These are phyloP conservation scores for Thuidium tamariscinum DNA, from an alignment of 225 moss, liverwort and hornwort species.

Conservation along the genomic window DNA sequence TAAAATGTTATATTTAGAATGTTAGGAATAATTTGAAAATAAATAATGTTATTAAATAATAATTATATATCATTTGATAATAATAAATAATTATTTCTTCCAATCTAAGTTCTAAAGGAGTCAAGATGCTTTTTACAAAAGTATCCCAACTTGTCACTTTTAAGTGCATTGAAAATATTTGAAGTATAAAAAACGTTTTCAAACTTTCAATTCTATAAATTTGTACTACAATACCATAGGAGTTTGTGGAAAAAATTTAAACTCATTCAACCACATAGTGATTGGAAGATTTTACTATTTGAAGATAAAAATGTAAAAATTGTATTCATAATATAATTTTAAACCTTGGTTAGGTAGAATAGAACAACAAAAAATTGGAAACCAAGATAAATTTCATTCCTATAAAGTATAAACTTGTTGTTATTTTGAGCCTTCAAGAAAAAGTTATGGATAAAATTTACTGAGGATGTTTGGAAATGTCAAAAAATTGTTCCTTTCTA, in stretches of 20 bases:
- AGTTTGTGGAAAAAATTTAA: too few species aligned
- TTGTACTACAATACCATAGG: not conserved
- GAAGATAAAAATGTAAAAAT: not conserved
- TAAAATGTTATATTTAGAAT: too few species aligned
- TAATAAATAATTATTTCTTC: too few species aligned
- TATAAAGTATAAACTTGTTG: accelerated
- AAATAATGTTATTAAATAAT: not conserved
- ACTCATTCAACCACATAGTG: not conserved
- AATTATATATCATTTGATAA: too few species aligned
- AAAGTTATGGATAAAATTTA: not conserved
- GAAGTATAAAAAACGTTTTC: not conserved
- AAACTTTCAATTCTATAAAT: not conserved
- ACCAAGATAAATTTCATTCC: not conserved
- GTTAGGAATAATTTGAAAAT: not conserved
- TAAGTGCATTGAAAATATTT: not conserved
- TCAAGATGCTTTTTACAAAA: accelerated
- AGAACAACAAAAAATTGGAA: not conserved
- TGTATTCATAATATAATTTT: not conserved
- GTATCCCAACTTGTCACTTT: not conserved
- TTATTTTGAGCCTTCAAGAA: not conserved
- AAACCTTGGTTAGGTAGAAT: accelerated
- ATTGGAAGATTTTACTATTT: not conserved
- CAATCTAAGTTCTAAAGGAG: not conserved
- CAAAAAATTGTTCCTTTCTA: too few species aligned
- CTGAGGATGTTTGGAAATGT: too few species aligned